phyloP scores from a whole-genome alignment of 140 eudicot species.

The Erigeron philadelphicus region DNA sequence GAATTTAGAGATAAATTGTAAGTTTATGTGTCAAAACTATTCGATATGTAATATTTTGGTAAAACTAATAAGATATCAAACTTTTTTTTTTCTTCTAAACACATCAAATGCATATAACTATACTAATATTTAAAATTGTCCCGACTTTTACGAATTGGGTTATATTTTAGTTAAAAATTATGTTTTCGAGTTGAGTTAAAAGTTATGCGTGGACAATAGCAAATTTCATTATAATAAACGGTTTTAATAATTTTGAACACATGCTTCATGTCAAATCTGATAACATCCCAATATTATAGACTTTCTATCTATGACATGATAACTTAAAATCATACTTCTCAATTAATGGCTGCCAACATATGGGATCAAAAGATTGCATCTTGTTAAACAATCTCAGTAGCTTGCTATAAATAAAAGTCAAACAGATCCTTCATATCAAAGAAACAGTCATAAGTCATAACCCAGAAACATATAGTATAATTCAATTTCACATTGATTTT shows the following conservation, averaged over 20 bases:
- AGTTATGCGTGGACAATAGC: no score
- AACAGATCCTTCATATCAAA: neutral
- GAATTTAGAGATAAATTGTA: no score
- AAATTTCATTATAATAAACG: no score
- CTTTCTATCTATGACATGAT: neutral
- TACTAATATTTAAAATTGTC: no score
- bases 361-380: neutral
- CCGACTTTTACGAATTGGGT: no score
- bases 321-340: neutral
- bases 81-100: no score
- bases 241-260: neutral
- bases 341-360: neutral
- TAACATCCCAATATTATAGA: neutral
- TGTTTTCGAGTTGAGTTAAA: no score
- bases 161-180: no score
- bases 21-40: no score
- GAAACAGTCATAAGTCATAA: neutral
- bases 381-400: neutral
- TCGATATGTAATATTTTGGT: no score
- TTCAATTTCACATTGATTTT: neutral
- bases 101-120: no score
- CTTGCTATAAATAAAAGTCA: neutral
- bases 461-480: neutral
- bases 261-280: neutral
- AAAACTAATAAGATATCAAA: no score